Evolutionary conservation across 257 asterid genomes (phyloP), one percentile per base, ranked within the genome.

Genomic region (Scutellaria baicalensis): DNA sequence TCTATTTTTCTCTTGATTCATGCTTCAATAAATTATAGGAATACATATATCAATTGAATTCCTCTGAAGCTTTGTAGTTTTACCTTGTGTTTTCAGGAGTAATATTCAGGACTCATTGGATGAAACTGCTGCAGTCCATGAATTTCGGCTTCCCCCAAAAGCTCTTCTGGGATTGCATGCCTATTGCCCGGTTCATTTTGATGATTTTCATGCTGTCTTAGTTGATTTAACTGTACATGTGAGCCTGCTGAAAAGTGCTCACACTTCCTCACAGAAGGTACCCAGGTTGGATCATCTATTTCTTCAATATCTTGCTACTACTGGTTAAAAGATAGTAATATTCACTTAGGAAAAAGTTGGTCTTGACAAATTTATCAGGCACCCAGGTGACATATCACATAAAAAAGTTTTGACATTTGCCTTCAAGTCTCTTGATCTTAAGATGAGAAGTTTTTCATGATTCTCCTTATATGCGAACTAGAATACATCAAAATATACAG

Each of bases 161-260:
- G 89, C 96, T 49, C 98, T 92, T 79, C 57, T 88, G 70, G 98
- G 97, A 48, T 71, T 85, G 75, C 98, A 92, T 73, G 79, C 96
- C 63, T 92, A 89, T 69, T 92, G 97, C 75, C 97, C 95, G 8
- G 96, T 92, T 66, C 91, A 88, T 66, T 89, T 92, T 81, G 96
- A 92, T 73, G 86, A 84, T 77, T 89, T 84, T 72, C 95, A 92
- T 80, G 86, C 96, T 6, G 98, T 90, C 66, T 75, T 92, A 50
- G 90, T 92, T 47, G 97, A 92, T 82, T 66, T 78, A 74, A 89
- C 84, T 36, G 84, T 92, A 18, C 98, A 92, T 75, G 85, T 71
- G 61, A 71, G 86, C 84, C 81, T 92, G 70, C 82, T 89, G 69
- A 88, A 81, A 86, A 80, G 81, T 66, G 88, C 80, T 63, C 76